Conservation (phyloP, 306 rosid species). For the Acacia confusa region DNA sequence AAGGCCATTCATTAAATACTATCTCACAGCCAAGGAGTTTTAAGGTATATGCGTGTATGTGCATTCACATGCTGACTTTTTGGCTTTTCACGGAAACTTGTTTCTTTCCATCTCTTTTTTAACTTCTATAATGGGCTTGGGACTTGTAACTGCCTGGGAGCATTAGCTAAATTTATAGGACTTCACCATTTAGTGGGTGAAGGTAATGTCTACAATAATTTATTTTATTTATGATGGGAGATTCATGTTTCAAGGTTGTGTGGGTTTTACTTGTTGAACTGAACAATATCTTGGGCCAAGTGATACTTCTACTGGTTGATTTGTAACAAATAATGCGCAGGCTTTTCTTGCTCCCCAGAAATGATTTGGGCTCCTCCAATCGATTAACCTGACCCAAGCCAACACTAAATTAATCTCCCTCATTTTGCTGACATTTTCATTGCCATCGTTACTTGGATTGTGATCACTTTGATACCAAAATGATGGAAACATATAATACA, state of each 20-base stretch:
- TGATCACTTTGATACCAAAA: neutral
- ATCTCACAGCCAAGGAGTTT: constrained; percentile 30
- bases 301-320: neutral
- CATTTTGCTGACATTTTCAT: neutral
- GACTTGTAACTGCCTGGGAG: constrained; percentile 3
- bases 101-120: constrained; percentile 8
- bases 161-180: constrained; percentile 5
- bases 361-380: neutral
- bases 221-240: neutral
- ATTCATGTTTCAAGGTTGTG: neutral
- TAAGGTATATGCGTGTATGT: constrained; percentile 30
- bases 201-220: neutral
- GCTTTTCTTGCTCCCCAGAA: neutral
- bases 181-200: neutral
- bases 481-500: neutral
- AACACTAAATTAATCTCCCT: neutral
- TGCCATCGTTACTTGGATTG: neutral
- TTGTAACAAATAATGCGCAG: neutral
- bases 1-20: constrained; percentile 32
- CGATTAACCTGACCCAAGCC: neutral
- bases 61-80: neutral
- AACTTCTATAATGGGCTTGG: constrained; percentile 4
- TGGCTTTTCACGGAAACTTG: constrained; percentile 4
- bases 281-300: neutral
- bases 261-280: neutral